phyloP scores from a whole-genome alignment of 495 filamentous ascomycete species.

The Trypethelium eluteriae region DNA sequence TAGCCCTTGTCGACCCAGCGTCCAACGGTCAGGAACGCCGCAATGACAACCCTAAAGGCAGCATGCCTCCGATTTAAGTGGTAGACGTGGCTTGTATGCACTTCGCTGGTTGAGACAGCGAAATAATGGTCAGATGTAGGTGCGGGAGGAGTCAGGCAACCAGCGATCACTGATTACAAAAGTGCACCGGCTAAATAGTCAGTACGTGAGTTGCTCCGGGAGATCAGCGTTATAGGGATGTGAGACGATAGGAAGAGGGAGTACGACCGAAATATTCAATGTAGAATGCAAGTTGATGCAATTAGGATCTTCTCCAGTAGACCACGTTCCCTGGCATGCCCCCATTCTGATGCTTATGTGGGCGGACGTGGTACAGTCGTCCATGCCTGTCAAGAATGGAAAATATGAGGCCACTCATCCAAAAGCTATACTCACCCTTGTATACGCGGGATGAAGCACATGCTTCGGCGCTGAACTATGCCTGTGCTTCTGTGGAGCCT shows the following conservation, averaged over 20 bases:
- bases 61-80: not conserved
- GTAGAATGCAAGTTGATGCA: too few relatives aligned
- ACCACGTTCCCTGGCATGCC: too few relatives aligned
- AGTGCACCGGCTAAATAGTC: not conserved
- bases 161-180: not conserved
- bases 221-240: not conserved
- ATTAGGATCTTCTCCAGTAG: too few relatives aligned
- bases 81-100: not conserved
- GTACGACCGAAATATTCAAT: too few relatives aligned
- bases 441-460: not conserved
- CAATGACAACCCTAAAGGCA: too few relatives aligned
- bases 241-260: too few relatives aligned
- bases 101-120: not conserved
- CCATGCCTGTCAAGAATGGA: not conserved
- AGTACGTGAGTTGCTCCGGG: not conserved
- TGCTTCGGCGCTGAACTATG: not conserved
- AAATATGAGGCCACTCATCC: not conserved
- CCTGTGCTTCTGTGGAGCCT: not conserved
- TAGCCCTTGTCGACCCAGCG: too few relatives aligned
- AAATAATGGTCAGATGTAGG: not conserved
- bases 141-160: conserved; percentile 3
- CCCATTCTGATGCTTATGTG: not conserved
- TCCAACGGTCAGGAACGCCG: too few relatives aligned
- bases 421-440: too few relatives aligned
- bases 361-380: not conserved